Evolutionary conservation across 2,329 filamentous ascomycete species (phyloP).

Genomic region (Aspergillus caelatus): DNA sequence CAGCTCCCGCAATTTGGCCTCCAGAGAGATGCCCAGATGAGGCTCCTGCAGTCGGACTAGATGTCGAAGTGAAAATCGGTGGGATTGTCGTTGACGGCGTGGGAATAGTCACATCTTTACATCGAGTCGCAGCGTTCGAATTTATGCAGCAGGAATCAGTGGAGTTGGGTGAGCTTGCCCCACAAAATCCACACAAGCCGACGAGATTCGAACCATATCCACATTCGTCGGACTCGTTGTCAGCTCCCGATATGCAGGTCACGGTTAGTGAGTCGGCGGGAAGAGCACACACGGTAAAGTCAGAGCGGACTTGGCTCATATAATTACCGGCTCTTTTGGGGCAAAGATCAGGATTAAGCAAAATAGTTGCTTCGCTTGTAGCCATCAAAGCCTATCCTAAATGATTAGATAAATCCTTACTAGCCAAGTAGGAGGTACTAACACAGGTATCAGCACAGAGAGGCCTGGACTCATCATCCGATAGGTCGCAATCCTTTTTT

Average conservation of each 20-base stretch:
- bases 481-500: conserved; percentile 67
- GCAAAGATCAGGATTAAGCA: conserved; percentile 74
- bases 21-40: conserved; percentile 63
- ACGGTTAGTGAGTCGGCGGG: conserved; percentile 77
- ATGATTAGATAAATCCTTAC: conserved; percentile 12
- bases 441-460: conserved; percentile 90
- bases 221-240: conserved; percentile 85
- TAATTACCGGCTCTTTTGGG: conserved; percentile 66
- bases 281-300: conserved; percentile 86
- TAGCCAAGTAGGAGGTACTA: conserved; percentile 38
- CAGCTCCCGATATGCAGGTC: conserved; percentile 72
- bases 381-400: conserved; percentile 71
- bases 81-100: conserved; percentile 62
- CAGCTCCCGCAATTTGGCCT: conserved; percentile 89
- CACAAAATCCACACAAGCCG: conserved; percentile 87
- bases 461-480: conserved; percentile 66
- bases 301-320: conserved; percentile 78
- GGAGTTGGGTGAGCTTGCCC: conserved; percentile 79
- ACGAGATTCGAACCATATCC: conserved; percentile 73
- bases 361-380: conserved; percentile 83
- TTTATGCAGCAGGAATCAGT: conserved; percentile 95
- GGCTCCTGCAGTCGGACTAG: conserved; percentile 54
- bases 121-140: conserved; percentile 73
- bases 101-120: conserved; percentile 76
- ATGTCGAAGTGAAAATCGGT: conserved; percentile 65